Evolutionary conservation across 148 eudicot genomes (phyloP).

Genomic region (Drosera capensis): DNA sequence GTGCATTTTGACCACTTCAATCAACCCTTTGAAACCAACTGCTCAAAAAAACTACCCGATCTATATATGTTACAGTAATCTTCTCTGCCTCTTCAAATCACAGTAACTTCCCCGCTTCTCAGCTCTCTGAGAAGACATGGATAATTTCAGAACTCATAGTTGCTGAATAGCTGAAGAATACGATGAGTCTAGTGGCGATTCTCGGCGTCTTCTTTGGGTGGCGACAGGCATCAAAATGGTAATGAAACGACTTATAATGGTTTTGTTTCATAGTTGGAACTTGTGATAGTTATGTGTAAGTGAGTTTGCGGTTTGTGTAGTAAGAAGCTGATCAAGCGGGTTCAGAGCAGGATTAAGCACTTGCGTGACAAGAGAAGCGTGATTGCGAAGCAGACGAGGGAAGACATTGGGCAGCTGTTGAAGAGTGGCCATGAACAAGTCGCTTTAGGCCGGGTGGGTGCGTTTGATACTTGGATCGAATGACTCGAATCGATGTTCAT

Average conservation of each 20-base stretch:
- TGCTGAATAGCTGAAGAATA: background rate
- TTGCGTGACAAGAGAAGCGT: conserved; percentile 46
- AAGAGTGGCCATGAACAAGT: conserved; percentile 30
- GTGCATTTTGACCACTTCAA: too few species aligned
- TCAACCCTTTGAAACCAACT: too few species aligned
- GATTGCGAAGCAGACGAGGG: conserved; percentile 28
- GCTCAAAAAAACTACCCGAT: too few species aligned
- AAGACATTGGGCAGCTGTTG: conserved; percentile 58
- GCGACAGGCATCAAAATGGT: conserved; percentile 90
- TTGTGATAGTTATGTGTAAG: background rate
- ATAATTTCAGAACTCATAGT: background rate
- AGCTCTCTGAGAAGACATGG: conserved; percentile 1
- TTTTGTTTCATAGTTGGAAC: background rate
- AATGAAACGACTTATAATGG: background rate
- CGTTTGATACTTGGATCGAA: background rate
- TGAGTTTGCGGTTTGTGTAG: conserved; percentile 16
- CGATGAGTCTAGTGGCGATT: conserved; percentile 16
- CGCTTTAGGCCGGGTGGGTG: conserved; percentile 45
- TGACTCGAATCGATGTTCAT: background rate
- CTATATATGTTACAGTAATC: too few species aligned
- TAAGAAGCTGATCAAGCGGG: conserved; percentile 48
- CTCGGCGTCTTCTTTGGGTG: conserved; percentile 56
- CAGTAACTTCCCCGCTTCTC: conserved; percentile 2
- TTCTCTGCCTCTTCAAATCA: too few species aligned
- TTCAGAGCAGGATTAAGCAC: conserved; percentile 59